Evolutionary conservation across 805 yeast genomes (phyloP).

Genomic region (Komagataella pseudopastoris): DNA sequence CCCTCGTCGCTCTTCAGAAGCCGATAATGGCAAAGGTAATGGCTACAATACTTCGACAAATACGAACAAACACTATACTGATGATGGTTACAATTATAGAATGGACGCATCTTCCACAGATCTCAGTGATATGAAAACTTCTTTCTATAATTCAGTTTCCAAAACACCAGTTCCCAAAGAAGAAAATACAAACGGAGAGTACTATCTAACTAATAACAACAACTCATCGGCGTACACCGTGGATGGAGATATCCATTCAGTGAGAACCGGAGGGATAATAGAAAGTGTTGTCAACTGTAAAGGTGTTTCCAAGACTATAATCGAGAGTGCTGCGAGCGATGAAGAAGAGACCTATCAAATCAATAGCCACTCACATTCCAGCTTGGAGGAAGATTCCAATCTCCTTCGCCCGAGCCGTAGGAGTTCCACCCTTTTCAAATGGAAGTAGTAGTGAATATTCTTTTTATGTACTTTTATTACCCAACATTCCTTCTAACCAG

Average conservation of each 20-base stretch:
- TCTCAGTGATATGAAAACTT: constrained; percentile 9
- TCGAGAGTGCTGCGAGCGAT: constrained; percentile 43
- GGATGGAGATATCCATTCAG: constrained; percentile 8
- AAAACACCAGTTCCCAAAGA: constrained; percentile 1
- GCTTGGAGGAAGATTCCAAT: neutral
- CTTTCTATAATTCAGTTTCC: constrained; percentile 1
- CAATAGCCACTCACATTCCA: neutral
- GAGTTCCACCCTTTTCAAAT: neutral
- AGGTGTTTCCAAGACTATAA: constrained; percentile 78
- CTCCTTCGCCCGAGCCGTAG: neutral
- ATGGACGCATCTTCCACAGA: constrained; percentile 7
- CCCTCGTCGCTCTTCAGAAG: constrained; percentile 8
- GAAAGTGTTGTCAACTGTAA: constrained; percentile 75
- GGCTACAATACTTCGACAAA: neutral
- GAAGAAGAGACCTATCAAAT: constrained; percentile 21
- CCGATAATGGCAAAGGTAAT: constrained; percentile 5
- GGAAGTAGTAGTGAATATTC: neutral
- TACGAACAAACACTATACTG: neutral
- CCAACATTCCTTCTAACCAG: neutral
- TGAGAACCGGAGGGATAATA: constrained; percentile 48
- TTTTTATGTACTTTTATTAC: neutral
- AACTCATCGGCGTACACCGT: neutral
- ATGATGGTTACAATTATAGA: neutral
- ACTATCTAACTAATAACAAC: neutral
- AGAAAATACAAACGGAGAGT: neutral